phyloP scores from a whole-genome alignment of 1,139 yeast species.

The Zygosaccharomyces sapae region DNA sequence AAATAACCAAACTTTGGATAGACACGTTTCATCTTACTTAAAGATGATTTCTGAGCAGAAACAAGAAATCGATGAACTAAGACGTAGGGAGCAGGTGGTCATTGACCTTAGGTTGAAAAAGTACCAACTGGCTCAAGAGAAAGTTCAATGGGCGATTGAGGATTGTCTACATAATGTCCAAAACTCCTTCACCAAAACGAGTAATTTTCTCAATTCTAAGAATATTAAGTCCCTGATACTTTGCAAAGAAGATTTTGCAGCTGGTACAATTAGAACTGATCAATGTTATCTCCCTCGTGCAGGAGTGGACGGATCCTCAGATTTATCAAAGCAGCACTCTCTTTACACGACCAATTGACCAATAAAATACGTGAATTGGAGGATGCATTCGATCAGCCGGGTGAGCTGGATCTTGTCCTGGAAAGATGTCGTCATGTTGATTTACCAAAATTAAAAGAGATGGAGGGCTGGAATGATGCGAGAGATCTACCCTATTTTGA shows the following conservation, averaged over 20 bases:
- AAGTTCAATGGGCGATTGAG: constrained; percentile 40
- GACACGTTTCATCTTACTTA: constrained; percentile 84
- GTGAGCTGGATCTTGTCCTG: constrained; percentile 48
- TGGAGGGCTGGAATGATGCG: constrained; percentile 50
- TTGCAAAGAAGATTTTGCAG: constrained; percentile 56
- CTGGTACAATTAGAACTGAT: constrained; percentile 42
- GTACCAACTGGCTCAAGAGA: constrained; percentile 37
- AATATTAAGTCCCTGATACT: constrained; percentile 41
- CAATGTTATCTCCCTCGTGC: constrained; percentile 27
- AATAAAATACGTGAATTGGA: constrained; percentile 51
- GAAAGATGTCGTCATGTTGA: constrained; percentile 37
- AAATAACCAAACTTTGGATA: constrained; percentile 70
- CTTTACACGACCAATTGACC: constrained; percentile 26
- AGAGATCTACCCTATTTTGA: constrained; percentile 43
- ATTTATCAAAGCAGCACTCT: constrained; percentile 15
- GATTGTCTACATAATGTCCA: constrained; percentile 42
- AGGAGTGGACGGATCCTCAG: constrained; percentile 16
- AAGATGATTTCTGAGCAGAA: constrained; percentile 83
- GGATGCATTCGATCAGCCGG: constrained; percentile 44
- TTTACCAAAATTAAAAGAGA: constrained; percentile 44
- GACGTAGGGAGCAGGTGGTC: constrained; percentile 49
- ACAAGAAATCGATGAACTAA: constrained; percentile 67
- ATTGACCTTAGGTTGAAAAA: constrained; percentile 39
- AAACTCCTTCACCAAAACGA: constrained; percentile 43
- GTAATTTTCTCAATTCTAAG: constrained; percentile 47